A percentile compares a stretch with the other conserved stretches of the same genome.
These are phyloP conservation scores for Trichopus zeylanicus DNA, from an alignment of 116 monocot species.

Conservation along the genomic window DNA sequence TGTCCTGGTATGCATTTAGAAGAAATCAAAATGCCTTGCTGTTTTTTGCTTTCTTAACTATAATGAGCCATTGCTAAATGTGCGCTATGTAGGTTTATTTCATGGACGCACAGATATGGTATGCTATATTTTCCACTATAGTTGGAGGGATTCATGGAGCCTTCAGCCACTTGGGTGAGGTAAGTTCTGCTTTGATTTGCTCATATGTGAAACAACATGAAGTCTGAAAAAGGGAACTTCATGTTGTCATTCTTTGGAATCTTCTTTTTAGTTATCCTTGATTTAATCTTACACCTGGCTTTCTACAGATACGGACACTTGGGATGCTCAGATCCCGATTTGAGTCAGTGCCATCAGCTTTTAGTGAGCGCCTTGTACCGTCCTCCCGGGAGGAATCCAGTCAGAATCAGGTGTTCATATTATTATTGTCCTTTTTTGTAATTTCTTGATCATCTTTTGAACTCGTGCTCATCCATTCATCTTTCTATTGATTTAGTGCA, in stretches of 20 bases:
- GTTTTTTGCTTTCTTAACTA: neutral
- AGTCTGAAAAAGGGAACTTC: no score
- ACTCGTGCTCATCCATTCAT: neutral
- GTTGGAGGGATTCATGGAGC: conserved; percentile 92
- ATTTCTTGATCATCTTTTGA: neutral
- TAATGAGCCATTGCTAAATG: neutral
- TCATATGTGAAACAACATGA: no score
- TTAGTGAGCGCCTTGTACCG: conserved; percentile 64
- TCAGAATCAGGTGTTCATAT: conserved; percentile 18
- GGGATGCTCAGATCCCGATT: conserved; percentile 97
- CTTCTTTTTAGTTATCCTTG: neutral
- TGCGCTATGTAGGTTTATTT: conserved; percentile 69
- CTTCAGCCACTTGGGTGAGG: conserved; percentile 95
- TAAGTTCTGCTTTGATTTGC: conserved; percentile 9
- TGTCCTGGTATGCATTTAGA: conserved; percentile 53
- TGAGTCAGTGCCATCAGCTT: conserved; percentile 71
- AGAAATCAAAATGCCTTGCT: neutral
- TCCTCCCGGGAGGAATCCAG: conserved; percentile 18
- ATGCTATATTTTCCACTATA: conserved; percentile 92
- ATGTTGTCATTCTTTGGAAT: no score
- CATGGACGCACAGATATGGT: conserved; percentile 99
- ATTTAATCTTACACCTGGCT: neutral
- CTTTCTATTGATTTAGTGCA: neutral
- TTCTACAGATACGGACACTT: conserved; percentile 78
- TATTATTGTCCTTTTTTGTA: neutral